A percentile compares a stretch with the other conserved stretches of the same genome.
phyloP scores from a whole-genome alignment of 1,139 yeast genomes.

The Wickerhamiella infanticola region DNA sequence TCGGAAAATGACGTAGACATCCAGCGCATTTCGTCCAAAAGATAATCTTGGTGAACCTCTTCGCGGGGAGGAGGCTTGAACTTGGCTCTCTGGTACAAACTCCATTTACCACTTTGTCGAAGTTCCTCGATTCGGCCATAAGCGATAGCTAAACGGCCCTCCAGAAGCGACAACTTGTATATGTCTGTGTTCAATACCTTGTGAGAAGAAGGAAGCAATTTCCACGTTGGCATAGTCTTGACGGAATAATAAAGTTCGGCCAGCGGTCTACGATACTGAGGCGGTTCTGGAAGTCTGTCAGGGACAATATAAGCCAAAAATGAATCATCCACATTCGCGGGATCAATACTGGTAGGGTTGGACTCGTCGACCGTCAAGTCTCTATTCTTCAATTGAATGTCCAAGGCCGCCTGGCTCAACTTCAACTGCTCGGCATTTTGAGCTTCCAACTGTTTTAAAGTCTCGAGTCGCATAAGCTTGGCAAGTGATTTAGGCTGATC shows the following conservation, averaged over 20 bases:
- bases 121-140: constrained; percentile 87
- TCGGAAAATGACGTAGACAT: constrained; percentile 68
- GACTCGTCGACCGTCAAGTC: background rate
- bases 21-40: constrained; percentile 77
- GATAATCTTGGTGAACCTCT: constrained; percentile 52
- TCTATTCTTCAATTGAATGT: background rate
- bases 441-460: background rate
- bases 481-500: background rate
- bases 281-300: constrained; percentile 23
- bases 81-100: constrained; percentile 67
- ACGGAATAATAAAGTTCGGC: constrained; percentile 79
- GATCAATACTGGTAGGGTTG: background rate
- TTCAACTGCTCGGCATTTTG: background rate
- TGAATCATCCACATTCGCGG: background rate
- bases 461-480: background rate
- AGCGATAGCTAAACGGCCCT: constrained; percentile 84
- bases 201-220: constrained; percentile 69
- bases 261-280: constrained; percentile 33
- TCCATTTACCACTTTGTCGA: constrained; percentile 80
- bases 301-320: constrained; percentile 20
- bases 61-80: constrained; percentile 51
- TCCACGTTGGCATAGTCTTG: constrained; percentile 72
- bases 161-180: constrained; percentile 75
- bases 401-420: background rate
- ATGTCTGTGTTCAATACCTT: constrained; percentile 74